Conservation (phyloP, 2,329 filamentous ascomycete species). For the Trichoderma citrinoviride region DNA sequence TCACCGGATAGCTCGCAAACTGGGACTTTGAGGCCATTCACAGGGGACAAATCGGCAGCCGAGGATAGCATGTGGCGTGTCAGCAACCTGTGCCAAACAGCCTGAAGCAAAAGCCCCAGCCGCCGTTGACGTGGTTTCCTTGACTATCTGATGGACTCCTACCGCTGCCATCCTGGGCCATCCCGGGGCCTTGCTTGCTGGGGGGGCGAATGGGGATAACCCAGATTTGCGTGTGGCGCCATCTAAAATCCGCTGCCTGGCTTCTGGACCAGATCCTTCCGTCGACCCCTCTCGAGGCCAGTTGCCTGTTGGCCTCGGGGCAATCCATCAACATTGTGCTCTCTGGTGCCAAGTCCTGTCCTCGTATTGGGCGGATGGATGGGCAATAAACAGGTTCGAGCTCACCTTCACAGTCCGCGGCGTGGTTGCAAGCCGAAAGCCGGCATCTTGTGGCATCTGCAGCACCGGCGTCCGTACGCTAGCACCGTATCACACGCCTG, state of each 20-base stretch:
- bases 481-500: too few relatives aligned
- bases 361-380: background rate
- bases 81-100: background rate
- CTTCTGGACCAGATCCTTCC: conserved; percentile 14
- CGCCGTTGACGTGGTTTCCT: background rate
- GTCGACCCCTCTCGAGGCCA: conserved; percentile 4
- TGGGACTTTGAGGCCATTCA: background rate
- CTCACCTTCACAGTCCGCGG: background rate
- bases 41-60: background rate
- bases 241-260: background rate
- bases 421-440: background rate
- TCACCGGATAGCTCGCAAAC: background rate
- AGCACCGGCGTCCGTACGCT: background rate
- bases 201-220: background rate
- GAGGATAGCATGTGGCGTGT: background rate
- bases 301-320: background rate
- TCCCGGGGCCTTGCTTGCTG: background rate
- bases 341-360: background rate
- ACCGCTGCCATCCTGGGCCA: background rate
- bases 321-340: background rate
- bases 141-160: background rate
- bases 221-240: conserved; percentile 6
- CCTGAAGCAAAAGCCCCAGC: background rate
- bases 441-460: background rate
- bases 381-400: background rate